Evolutionary conservation across 2,329 filamentous ascomycete species (phyloP).

Genomic region (Dactylellina cionopaga): DNA sequence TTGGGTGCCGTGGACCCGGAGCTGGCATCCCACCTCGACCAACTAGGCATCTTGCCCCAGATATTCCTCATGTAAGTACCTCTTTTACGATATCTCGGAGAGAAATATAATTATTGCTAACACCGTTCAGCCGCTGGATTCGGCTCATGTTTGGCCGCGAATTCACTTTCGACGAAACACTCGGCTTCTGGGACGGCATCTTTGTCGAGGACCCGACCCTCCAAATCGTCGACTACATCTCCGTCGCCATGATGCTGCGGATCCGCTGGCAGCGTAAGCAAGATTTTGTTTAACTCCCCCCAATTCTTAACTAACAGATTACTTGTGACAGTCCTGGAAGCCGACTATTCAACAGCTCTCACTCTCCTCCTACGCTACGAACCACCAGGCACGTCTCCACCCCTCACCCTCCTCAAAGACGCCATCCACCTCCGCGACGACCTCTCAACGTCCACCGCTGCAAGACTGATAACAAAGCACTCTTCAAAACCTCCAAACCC

Average conservation of each 20-base stretch:
- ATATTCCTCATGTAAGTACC: slow-evolving; percentile 85
- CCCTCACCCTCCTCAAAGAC: slow-evolving; percentile 85
- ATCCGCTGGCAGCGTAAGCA: slow-evolving; percentile 85
- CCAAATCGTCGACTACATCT: slow-evolving; percentile 87
- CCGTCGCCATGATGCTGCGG: slow-evolving; percentile 89
- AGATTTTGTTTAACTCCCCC: slow-evolving; percentile 58
- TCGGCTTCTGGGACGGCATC: slow-evolving; percentile 88
- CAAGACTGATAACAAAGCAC: slow-evolving; percentile 39
- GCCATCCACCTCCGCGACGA: slow-evolving; percentile 78
- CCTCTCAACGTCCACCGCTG: slow-evolving; percentile 62
- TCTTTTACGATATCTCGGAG: not conserved
- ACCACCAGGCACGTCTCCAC: slow-evolving; percentile 70
- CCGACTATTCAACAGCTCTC: slow-evolving; percentile 87
- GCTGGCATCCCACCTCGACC: slow-evolving; percentile 79
- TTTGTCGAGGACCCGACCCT: slow-evolving; percentile 85
- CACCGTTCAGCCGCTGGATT: slow-evolving; percentile 79
- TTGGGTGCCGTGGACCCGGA: slow-evolving; percentile 83
- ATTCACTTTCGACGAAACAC: slow-evolving; percentile 84
- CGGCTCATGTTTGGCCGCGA: slow-evolving; percentile 91
- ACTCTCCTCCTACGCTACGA: slow-evolving; percentile 85
- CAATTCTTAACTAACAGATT: slow-evolving; percentile 4
- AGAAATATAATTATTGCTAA: not conserved
- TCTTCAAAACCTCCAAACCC: slow-evolving; percentile 17
- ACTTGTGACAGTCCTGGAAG: slow-evolving; percentile 77
- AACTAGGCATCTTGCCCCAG: slow-evolving; percentile 90